These are phyloP conservation scores for Venturiaceae sp. DNA, from an alignment of 2,329 filamentous ascomycete species.

Conservation along the genomic window DNA sequence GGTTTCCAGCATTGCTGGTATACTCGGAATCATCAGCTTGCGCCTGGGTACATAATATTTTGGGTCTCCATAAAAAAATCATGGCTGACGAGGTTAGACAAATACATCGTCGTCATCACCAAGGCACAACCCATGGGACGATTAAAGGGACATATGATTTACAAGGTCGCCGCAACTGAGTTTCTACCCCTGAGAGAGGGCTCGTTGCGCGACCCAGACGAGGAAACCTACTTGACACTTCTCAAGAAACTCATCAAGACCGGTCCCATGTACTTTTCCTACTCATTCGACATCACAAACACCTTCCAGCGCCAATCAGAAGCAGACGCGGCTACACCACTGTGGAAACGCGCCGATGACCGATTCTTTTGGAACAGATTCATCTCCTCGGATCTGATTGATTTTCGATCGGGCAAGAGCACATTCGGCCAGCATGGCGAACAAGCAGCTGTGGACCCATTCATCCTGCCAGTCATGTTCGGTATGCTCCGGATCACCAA, in stretches of 20 bases:
- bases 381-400: conserved; percentile 80
- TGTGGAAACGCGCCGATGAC: conserved; percentile 91
- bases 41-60: conserved; percentile 60
- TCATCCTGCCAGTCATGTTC: conserved; percentile 90
- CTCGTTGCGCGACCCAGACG: conserved; percentile 82
- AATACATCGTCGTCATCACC: conserved; percentile 93
- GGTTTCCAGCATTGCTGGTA: conserved; percentile 89
- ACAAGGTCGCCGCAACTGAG: conserved; percentile 84
- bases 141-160: conserved; percentile 91
- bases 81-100: conserved; percentile 49
- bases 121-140: conserved; percentile 87
- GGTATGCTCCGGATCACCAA: conserved; percentile 89
- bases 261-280: conserved; percentile 95
- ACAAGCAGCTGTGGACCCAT: conserved; percentile 75
- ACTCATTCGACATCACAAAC: conserved; percentile 93
- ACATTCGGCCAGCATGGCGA: conserved; percentile 37
- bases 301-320: conserved; percentile 90
- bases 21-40: conserved; percentile 86
- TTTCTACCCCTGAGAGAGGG: conserved; percentile 90
- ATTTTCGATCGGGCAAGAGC: conserved; percentile 59
- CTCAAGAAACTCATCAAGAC: conserved; percentile 74
- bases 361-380: conserved; percentile 99
- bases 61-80: conserved; percentile 7
- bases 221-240: conserved; percentile 80
- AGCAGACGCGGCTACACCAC: conserved; percentile 56